Base-by-base conservation (phyloP, 306 rosid genomes). In the Prosopis cineraria region DNA sequence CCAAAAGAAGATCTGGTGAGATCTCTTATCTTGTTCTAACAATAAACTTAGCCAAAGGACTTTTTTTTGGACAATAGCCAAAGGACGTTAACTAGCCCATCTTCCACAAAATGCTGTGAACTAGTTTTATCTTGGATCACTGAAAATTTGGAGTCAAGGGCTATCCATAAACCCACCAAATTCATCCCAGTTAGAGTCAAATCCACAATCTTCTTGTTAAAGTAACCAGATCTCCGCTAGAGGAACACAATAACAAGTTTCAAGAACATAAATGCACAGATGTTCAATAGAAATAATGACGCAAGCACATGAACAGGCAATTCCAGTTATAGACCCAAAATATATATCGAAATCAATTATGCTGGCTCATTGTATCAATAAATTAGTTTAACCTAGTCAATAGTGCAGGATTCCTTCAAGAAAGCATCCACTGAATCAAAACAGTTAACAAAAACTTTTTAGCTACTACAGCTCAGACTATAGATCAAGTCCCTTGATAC, bases 221-320 rank as follows among this genome's bases (percentile, higher is more conserved):
- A 29, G 30, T 29, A 17, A 6, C 10, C 22, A 48, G 0, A 6
- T 48, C 55, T 48, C 55, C 2, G 22, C 22, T 48, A 48, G 25
- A 24, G 2, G 8, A 17, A 48, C 24, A 48, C 56, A 48, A 19
- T 48, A 48, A 48, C 56, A 6, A 13, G 72, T 25, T 47, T 37
- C 78, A 48, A 48, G 31, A 71, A n/a, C 36, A 78, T 30, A 72
- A 27, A 64, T 17, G 43, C 13, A 65, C 9, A 9, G 55, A 64
- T 69, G 10, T 37, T 37, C 14, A 44, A 44, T 34, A 78, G 25
- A 41, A 30, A 22, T 22, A 29, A 66, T 20, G 40, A 70, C 2
- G 53, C 1, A 41, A 12, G 20, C 14, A 47, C 17, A 75, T 30
- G 34, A 36, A 73, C 24, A n/a, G 39, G 56, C 69, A 37, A 14